These are phyloP conservation scores for Lasiodiplodia sp. DNA, from an alignment of 2,329 filamentous ascomycete genomes.

Conservation along the genomic window DNA sequence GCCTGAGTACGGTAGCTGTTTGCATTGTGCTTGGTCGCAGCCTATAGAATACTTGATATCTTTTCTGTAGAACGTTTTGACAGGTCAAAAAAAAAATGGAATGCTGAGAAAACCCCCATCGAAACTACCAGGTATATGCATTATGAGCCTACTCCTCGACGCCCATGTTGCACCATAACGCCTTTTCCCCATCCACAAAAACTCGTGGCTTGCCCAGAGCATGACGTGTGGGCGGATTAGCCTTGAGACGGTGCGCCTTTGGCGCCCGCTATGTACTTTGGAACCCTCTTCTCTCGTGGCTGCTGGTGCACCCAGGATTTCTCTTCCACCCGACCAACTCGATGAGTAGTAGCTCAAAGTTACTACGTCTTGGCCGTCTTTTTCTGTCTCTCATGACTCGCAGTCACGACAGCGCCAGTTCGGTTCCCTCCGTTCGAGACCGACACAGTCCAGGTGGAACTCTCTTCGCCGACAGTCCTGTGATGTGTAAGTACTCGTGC, in stretches of 20 bases:
- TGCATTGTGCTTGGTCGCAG: background rate
- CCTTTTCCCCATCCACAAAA: background rate
- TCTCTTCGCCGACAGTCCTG: constrained; percentile 30
- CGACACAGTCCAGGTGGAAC: constrained; percentile 31
- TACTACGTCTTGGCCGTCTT: too few species aligned
- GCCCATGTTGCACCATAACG: constrained; percentile 5
- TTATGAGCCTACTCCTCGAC: background rate
- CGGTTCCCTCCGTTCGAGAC: background rate
- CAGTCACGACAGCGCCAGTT: constrained; percentile 29
- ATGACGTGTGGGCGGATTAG: background rate
- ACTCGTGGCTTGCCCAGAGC: background rate
- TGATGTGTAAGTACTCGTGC: background rate
- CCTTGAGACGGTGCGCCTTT: background rate
- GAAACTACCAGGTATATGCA: constrained; percentile 23
- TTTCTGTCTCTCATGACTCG: background rate
- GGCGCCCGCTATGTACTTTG: constrained; percentile 1
- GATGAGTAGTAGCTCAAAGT: background rate
- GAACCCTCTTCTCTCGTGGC: background rate
- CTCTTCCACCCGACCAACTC: background rate
- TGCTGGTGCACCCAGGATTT: background rate
- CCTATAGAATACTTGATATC: background rate
- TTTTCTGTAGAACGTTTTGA: background rate
- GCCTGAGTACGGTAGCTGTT: background rate
- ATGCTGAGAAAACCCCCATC: background rate
- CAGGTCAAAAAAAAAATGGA: background rate